Evolutionary conservation across 805 yeast genomes (phyloP), one percentile per base, ranked within the genome.

Genomic region (Blastobotrys muscicola): DNA sequence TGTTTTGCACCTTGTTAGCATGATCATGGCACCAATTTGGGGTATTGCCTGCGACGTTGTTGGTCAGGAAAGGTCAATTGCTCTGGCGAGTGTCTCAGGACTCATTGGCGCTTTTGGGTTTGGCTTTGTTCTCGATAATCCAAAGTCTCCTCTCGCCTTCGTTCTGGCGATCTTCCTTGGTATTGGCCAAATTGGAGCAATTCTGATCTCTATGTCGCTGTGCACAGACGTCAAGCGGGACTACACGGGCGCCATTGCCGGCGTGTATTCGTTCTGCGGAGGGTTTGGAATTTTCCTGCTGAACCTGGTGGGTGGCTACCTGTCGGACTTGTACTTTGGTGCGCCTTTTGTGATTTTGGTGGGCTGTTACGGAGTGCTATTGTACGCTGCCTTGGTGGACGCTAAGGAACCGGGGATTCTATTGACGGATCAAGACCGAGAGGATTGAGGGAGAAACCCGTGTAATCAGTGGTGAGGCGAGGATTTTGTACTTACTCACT

Each of bases 241-340:
- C 15, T 64, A 69, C 45, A 72, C 75, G 39, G 85, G 85, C n/a
- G 68, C 82, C 2, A 70, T 82, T 34, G 72, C 81, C 40, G 90
- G 90, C 5, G 74, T 79, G 9, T 79, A 77, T 56, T 72, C 81
- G n/a, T 70, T 82, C 43, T 65, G 72, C 50, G 87, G 86, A 12
- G 85, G 85, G 1, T 41, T 78, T 6, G 90, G 90, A 2, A 78
- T 81, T 23, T 61, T 82, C 45, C 42, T 78, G 1, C 62, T 80
- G 26, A 72, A 79, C 31, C 75, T 74, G 52, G 31, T 78, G 8
- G 89, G 87, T 4, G 87, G 87, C 3, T 53, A 62, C 11, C 63
- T 75, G 50, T 74, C 81, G 16, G 85, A 80, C 54, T 41, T 50
- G 32, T 75, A 78, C 75, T 60, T 70, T 16, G 71, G 74, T 33